phyloP scores from a whole-genome alignment of 2,329 filamentous ascomycete species.

The Rhynchosporium graminicola region DNA sequence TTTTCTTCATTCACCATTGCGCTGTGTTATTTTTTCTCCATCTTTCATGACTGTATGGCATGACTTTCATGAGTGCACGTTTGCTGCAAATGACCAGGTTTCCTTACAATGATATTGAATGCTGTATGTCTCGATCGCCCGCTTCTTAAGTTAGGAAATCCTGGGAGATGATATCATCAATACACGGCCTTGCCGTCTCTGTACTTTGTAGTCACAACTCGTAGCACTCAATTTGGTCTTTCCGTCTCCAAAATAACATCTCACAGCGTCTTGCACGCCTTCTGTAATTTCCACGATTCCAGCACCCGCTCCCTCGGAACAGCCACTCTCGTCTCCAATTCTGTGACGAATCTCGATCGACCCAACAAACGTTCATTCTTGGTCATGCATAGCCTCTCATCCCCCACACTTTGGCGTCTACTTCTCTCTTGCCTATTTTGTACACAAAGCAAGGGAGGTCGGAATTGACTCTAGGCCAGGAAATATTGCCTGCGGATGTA shows the following conservation, averaged over 20 bases:
- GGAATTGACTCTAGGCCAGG: background rate
- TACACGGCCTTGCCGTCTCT: background rate
- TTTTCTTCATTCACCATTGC: background rate
- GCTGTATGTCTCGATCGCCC: background rate
- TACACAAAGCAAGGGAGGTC: background rate
- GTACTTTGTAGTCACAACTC: background rate
- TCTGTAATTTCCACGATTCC: conserved; percentile 2
- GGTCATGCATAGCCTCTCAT: conserved; percentile 8
- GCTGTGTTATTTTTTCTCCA: background rate
- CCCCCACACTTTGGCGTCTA: conserved; percentile 3
- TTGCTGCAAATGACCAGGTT: background rate
- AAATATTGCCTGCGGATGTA: conserved; percentile 6
- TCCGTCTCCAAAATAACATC: background rate
- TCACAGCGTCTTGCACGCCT: background rate
- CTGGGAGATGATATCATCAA: background rate
- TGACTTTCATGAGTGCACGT: background rate
- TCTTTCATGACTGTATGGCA: conserved; percentile 2
- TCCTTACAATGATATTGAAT: conserved; percentile 2
- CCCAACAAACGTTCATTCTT: background rate
- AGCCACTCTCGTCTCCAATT: conserved; percentile 2
- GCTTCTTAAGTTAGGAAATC: background rate
- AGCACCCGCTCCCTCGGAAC: conserved; percentile 12
- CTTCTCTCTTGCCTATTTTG: background rate
- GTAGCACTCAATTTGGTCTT: conserved; percentile 7
- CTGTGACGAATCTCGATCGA: background rate